Evolutionary conservation across 164 flowering plant genomes (phyloP).

Genomic region (Echeveria elegans): DNA sequence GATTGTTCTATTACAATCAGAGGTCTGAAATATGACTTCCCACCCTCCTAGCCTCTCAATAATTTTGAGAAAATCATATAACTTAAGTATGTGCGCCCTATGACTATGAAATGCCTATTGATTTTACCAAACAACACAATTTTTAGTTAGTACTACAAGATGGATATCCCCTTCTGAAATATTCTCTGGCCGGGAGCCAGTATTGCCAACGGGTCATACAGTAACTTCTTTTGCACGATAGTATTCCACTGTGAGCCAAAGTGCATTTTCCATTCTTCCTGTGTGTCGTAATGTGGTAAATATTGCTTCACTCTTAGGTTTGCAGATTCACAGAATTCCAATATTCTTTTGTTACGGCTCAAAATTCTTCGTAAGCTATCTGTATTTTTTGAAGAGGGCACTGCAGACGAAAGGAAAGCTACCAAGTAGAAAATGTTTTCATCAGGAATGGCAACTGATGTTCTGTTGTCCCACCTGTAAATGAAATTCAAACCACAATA

Average conservation of each 20-base stretch:
- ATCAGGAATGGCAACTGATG: slow-evolving; percentile 46
- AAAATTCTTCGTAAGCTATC: slow-evolving; percentile 15
- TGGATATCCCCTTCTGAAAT: not conserved
- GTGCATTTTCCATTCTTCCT: not conserved
- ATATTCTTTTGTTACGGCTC: not conserved
- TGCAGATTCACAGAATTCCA: not conserved
- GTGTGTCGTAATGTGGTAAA: not conserved
- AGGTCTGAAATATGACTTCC: too few relatives aligned
- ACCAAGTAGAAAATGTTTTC: slow-evolving; percentile 55
- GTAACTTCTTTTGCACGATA: not conserved
- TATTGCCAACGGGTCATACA: not conserved
- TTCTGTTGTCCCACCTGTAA: slow-evolving; percentile 63
- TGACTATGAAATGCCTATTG: too few relatives aligned
- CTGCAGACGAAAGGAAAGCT: slow-evolving; percentile 51
- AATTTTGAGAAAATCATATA: too few relatives aligned
- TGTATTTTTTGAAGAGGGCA: slow-evolving; percentile 36
- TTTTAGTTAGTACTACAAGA: not conserved
- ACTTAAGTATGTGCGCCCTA: too few relatives aligned
- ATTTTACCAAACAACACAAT: too few relatives aligned
- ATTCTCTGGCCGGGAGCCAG: not conserved
- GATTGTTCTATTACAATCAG: too few relatives aligned
- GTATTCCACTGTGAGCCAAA: not conserved
- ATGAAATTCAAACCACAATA: not conserved
- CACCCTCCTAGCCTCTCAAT: too few relatives aligned
- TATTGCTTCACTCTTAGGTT: not conserved